These are phyloP conservation scores for Lactarius evosmus DNA, from an alignment of 768 basidiomycete genomes.

Conservation along the genomic window DNA sequence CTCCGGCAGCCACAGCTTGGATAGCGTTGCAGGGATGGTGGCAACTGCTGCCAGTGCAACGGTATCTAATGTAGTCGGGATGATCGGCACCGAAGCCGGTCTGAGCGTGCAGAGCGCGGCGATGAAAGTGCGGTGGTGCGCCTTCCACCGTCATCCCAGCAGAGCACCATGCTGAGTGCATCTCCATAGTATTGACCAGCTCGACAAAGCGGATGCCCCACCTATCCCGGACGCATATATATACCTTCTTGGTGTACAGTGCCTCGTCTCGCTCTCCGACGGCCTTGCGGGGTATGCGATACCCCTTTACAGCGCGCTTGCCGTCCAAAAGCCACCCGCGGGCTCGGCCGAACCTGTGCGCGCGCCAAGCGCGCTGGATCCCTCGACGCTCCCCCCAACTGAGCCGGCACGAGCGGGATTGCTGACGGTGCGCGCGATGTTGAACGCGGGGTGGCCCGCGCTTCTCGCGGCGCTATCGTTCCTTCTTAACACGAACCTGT, in stretches of 20 bases:
- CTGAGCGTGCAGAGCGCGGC: conserved; percentile 69
- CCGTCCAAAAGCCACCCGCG: conserved; percentile 57
- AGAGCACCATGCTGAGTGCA: not conserved
- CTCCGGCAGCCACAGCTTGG: conserved; percentile 58
- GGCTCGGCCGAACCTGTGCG: conserved; percentile 64
- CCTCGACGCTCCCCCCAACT: conserved; percentile 52
- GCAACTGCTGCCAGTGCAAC: conserved; percentile 81
- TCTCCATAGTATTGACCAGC: conserved; percentile 80
- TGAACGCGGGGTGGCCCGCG: conserved; percentile 89
- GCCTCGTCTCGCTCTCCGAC: conserved; percentile 80
- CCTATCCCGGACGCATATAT: conserved; percentile 91
- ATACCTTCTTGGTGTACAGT: conserved; percentile 88
- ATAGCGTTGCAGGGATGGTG: conserved; percentile 76
- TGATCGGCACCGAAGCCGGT: conserved; percentile 70
- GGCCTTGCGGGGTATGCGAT: conserved; percentile 74
- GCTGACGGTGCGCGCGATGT: conserved; percentile 65
- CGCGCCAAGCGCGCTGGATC: conserved; percentile 71
- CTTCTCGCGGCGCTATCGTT: conserved; percentile 88
- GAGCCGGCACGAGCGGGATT: conserved; percentile 57
- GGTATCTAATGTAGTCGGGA: conserved; percentile 79
- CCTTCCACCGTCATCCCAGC: conserved; percentile 2
- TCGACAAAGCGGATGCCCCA: conserved; percentile 96
- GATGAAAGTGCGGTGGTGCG: conserved; percentile 91
- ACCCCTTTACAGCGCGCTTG: conserved; percentile 69
- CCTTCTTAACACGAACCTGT: conserved; percentile 85